Evolutionary conservation across 2,329 filamentous ascomycete species (phyloP).

Genomic region (Fusarium keratoplasticum): DNA sequence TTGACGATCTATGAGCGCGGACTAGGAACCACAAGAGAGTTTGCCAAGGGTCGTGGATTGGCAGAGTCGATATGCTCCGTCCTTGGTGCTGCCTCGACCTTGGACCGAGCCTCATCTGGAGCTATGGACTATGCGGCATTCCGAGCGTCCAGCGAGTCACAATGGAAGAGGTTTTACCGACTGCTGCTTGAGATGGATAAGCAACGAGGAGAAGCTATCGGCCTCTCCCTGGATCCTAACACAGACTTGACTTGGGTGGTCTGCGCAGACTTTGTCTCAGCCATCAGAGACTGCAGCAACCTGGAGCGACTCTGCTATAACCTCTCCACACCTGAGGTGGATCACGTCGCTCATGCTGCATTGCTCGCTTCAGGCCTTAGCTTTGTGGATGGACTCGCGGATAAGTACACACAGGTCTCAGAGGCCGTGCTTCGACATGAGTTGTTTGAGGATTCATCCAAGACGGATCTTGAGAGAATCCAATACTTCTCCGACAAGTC

Average conservation of each 20-base stretch:
- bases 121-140: slow-evolving; percentile 82
- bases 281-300: slow-evolving; percentile 81
- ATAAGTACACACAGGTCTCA: slow-evolving; percentile 76
- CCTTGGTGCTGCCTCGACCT: slow-evolving; percentile 74
- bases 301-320: slow-evolving; percentile 84
- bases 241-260: slow-evolving; percentile 84
- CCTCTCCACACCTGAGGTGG: slow-evolving; percentile 61
- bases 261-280: slow-evolving; percentile 83
- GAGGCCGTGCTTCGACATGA: slow-evolving; percentile 76
- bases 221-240: slow-evolving; percentile 78
- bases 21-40: slow-evolving; percentile 51
- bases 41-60: slow-evolving; percentile 66
- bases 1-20: slow-evolving; percentile 83
- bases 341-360: slow-evolving; percentile 65
- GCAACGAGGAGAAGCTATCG: slow-evolving; percentile 83
- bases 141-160: slow-evolving; percentile 77
- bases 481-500: slow-evolving; percentile 82
- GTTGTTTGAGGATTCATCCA: slow-evolving; percentile 78
- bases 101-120: slow-evolving; percentile 71
- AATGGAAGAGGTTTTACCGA: slow-evolving; percentile 92
- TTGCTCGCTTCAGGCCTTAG: slow-evolving; percentile 76
- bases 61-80: slow-evolving; percentile 81
- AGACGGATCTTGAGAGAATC: slow-evolving; percentile 79
- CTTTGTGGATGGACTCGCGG: slow-evolving; percentile 78
- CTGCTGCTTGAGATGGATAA: slow-evolving; percentile 88